Evolutionary conservation across 2,329 filamentous ascomycete genomes (phyloP).

Genomic region (Aurifilum marmelostoma): DNA sequence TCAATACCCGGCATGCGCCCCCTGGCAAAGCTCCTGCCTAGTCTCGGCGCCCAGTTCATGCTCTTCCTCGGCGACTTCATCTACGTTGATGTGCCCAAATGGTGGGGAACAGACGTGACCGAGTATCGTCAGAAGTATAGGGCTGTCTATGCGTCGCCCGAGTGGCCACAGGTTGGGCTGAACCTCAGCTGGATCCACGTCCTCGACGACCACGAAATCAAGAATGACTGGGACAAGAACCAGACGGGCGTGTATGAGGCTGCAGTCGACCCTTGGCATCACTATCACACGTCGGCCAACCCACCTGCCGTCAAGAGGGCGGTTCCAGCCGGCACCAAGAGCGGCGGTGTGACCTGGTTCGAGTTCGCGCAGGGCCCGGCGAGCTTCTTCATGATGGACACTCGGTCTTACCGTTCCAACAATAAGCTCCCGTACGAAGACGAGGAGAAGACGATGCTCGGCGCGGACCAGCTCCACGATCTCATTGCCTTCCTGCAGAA

Average conservation of each 20-base stretch:
- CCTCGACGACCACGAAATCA: constrained; percentile 94
- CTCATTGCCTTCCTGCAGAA: constrained; percentile 76
- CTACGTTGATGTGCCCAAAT: constrained; percentile 84
- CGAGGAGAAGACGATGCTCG: constrained; percentile 83
- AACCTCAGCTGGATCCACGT: constrained; percentile 97
- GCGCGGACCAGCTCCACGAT: constrained; percentile 75
- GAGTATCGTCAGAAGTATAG: constrained; percentile 91
- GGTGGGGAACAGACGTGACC: constrained; percentile 71
- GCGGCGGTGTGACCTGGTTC: constrained; percentile 77
- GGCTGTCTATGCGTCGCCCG: constrained; percentile 92
- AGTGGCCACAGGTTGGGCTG: constrained; percentile 76
- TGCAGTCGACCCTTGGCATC: constrained; percentile 80
- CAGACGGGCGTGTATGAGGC: constrained; percentile 77
- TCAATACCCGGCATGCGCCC: constrained; percentile 79
- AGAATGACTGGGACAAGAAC: constrained; percentile 88
- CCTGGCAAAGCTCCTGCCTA: constrained; percentile 72
- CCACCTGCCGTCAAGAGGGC: constrained; percentile 68
- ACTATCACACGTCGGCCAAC: constrained; percentile 85
- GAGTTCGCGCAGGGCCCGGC: constrained; percentile 88
- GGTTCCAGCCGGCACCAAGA: constrained; percentile 40
- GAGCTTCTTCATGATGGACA: constrained; percentile 94
- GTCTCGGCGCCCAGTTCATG: constrained; percentile 76
- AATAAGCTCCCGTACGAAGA: constrained; percentile 63
- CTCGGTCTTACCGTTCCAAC: constrained; percentile 80
- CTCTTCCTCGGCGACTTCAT: constrained; percentile 87